Evolutionary conservation across 2,329 filamentous ascomycete genomes (phyloP), one percentile per base, ranked within the genome.

Genomic region (Xylariaceae sp.): DNA sequence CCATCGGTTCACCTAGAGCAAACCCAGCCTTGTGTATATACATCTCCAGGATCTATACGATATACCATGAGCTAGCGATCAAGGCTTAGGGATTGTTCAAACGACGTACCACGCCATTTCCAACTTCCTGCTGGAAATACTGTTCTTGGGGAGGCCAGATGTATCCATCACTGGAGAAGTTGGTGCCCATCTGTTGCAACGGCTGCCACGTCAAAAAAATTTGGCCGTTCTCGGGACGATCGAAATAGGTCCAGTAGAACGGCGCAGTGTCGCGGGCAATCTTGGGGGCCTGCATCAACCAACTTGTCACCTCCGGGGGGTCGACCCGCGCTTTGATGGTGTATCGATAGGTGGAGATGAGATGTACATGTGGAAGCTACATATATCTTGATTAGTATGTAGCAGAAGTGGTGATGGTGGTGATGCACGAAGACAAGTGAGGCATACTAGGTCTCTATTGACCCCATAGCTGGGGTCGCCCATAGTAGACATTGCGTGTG

Each of bases 241-340:
- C 87, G 54, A 98, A 84, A 73, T 93, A 96, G 44, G 89, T 93
- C 93, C 93, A 99, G 75, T 89, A 90, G 81, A 99, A 93, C 2
- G 93, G 86, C 47, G 92, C 88, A 62, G 87, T 81, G 69, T 96
- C 89, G 73, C 91, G 90, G 65, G 93, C 89, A 60, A 96, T 89
- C 70, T 90, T 89, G 7, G 93, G 91, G 40, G 92, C 93, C 67
- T 87, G 85, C 70, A 93, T 81, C 58, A 98, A 84, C 81, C 91
- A 93, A 68, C 90, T 88, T 59, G 91, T 88, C 21, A 93, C 90
- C 63, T 93, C 89, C 55, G 89, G 84, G 26, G 90, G 80, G 65
- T 88, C 85, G 64, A 96, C 80, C 50, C 85, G 83, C 48, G 86
- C 85, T 69, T 89, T 85, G 57, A 84, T 76, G 2, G 93, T 90